These are phyloP conservation scores for Phalaenopsis aphrodite DNA, from an alignment of 106 monocot genomes.

Conservation along the genomic window DNA sequence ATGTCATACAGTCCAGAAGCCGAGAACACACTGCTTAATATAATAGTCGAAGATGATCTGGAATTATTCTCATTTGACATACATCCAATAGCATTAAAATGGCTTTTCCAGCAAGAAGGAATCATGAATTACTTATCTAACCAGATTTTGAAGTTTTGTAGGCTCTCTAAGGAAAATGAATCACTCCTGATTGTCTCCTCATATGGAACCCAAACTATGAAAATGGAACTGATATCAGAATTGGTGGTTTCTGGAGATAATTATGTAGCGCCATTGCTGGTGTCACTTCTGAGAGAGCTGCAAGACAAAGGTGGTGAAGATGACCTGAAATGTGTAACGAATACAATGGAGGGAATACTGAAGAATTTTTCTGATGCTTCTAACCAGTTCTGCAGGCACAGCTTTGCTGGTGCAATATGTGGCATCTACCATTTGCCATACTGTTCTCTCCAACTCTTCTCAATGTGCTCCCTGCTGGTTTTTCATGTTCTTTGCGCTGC, in stretches of 20 bases:
- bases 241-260: conserved; percentile 57
- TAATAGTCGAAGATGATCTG: conserved; percentile 54
- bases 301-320: conserved; percentile 38
- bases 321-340: conserved; percentile 38
- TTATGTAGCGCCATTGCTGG: conserved; percentile 32
- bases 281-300: conserved; percentile 42
- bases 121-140: conserved; percentile 32
- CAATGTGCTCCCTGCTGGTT: conserved; percentile 28
- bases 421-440: conserved; percentile 22
- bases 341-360: conserved; percentile 51
- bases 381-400: conserved; percentile 39
- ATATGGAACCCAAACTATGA: conserved; percentile 19
- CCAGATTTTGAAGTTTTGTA: conserved; percentile 67
- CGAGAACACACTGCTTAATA: conserved; percentile 56
- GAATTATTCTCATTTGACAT: conserved; percentile 51
- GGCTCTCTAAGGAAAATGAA: conserved; percentile 26
- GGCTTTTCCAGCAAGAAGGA: conserved; percentile 75
- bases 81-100: conserved; percentile 69
- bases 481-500: conserved; percentile 59
- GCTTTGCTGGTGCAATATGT: conserved; percentile 33
- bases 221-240: conserved; percentile 58
- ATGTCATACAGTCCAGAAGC: conserved; percentile 57
- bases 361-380: conserved; percentile 54
- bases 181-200: conserved; percentile 22
- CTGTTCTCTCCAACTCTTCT: conserved; percentile 21